A percentile compares a stretch with the other conserved stretches of the same genome.
These are phyloP conservation scores for Chaetomium fimeti DNA, from an alignment of 495 filamentous ascomycete species.

Conservation along the genomic window DNA sequence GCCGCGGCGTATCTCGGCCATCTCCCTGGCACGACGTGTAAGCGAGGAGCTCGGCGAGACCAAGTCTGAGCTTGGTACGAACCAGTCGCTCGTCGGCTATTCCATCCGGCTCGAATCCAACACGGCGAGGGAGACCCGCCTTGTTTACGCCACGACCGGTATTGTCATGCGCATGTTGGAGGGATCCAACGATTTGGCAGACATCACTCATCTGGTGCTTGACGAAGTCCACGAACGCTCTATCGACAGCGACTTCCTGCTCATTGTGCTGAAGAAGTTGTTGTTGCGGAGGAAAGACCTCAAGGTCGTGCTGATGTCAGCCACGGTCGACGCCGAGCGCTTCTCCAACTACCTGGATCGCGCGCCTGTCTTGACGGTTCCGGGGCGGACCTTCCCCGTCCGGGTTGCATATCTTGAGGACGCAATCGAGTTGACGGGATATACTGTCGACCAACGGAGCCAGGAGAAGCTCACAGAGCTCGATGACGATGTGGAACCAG, in stretches of 20 bases:
- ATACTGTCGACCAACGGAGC: conserved; percentile 55
- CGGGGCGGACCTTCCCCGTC: conserved; percentile 91
- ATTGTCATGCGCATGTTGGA: conserved; percentile 98
- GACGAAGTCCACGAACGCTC: conserved; percentile 95
- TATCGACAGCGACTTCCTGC: conserved; percentile 92
- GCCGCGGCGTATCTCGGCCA: conserved; percentile 93
- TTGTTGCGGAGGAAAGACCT: conserved; percentile 68
- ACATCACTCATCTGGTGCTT: conserved; percentile 87
- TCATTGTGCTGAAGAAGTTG: conserved; percentile 83
- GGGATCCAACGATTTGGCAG: conserved; percentile 74
- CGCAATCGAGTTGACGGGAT: conserved; percentile 77
- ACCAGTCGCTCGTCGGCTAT: conserved; percentile 84
- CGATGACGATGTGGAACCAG: conserved; percentile 57
- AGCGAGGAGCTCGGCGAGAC: conserved; percentile 91
- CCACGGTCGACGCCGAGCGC: conserved; percentile 85
- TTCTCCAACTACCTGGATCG: conserved; percentile 84
- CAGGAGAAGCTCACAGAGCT: conserved; percentile 50
- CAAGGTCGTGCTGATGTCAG: conserved; percentile 89
- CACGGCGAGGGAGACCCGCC: conserved; percentile 69
- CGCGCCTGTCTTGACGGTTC: conserved; percentile 83
- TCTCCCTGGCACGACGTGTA: conserved; percentile 85
- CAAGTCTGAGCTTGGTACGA: conserved; percentile 75
- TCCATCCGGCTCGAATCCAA: conserved; percentile 90
- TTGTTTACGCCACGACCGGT: conserved; percentile 84
- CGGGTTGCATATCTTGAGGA: conserved; percentile 85